Percentiles rank a stretch among this genome's conserved stretches.
Conservation (phyloP, 2,329 filamentous ascomycete species). For the Seiridium unicorne region DNA sequence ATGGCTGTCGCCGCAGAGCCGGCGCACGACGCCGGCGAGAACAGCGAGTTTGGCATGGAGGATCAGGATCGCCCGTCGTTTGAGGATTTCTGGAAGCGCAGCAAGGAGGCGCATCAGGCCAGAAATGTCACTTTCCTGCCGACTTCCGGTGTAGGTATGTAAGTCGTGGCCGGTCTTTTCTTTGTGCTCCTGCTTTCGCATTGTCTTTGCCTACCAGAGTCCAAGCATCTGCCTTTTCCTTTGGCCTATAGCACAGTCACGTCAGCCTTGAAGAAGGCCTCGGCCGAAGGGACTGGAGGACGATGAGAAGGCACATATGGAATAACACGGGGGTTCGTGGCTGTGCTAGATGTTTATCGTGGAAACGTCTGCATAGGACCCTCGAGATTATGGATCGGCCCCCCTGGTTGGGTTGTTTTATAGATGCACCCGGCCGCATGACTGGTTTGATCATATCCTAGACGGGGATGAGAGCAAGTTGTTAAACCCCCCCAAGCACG, state of each 20-base stretch:
- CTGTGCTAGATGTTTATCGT: too few species aligned
- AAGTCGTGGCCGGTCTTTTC: background rate
- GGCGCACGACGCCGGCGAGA: background rate
- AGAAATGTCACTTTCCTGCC: conserved; percentile 3
- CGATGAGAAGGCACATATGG: too few species aligned
- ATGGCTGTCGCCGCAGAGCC: background rate
- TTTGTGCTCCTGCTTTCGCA: background rate
- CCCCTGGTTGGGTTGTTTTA: too few species aligned
- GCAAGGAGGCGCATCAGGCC: conserved; percentile 2
- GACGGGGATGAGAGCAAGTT: too few species aligned
- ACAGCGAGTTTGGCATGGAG: background rate
- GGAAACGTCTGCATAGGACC: too few species aligned
- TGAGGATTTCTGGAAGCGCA: conserved; percentile 11
- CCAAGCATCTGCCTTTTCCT: background rate
- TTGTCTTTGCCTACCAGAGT: background rate
- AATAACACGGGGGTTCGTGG: too few species aligned
- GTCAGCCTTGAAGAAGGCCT: too few species aligned
- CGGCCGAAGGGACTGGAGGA: too few species aligned
- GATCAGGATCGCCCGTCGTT: conserved; percentile 8
- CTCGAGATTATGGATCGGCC: too few species aligned
- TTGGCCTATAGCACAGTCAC: background rate
- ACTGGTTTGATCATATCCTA: too few species aligned
- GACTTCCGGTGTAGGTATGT: conserved; percentile 4
- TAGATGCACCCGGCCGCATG: too few species aligned
- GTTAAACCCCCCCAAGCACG: too few species aligned